phyloP scores from a whole-genome alignment of 2,329 filamentous ascomycete species.

The Scedosporium boydii region DNA sequence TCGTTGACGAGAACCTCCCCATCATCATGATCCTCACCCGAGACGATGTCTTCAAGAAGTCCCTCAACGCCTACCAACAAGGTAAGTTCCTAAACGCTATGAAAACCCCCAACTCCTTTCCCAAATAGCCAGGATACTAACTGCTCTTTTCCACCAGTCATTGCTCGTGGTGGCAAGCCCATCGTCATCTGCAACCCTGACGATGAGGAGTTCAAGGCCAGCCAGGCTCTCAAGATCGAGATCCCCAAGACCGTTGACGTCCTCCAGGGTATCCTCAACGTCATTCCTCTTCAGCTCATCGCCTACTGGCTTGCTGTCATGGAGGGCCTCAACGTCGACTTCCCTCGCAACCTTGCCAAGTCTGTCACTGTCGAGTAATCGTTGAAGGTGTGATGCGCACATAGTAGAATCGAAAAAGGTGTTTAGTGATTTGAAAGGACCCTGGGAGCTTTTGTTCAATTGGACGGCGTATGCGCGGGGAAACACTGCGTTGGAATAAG shows the following conservation, averaged over 20 bases:
- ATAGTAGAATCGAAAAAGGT: not conserved
- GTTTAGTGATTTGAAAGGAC: not conserved
- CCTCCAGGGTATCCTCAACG: conserved; percentile 93
- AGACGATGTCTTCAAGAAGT: conserved; percentile 94
- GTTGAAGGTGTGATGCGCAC: not conserved
- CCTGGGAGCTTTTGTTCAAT: not conserved
- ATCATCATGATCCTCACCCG: conserved; percentile 99
- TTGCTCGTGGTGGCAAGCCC: conserved; percentile 88
- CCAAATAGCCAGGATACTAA: not conserved
- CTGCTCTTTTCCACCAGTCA: conserved; percentile 46
- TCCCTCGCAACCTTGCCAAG: conserved; percentile 97
- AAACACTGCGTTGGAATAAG: not conserved
- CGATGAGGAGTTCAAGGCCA: conserved; percentile 81
- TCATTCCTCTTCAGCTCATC: conserved; percentile 94
- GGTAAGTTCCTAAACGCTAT: conserved; percentile 37
- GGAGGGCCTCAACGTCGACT: conserved; percentile 95
- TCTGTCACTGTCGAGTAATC: conserved; percentile 94
- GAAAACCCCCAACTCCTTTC: not conserved
- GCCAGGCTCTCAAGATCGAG: conserved; percentile 93
- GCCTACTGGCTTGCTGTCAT: conserved; percentile 97
- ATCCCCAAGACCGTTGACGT: conserved; percentile 92
- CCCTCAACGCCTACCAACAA: conserved; percentile 99
- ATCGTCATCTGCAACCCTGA: conserved; percentile 96
- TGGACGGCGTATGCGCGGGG: conserved; percentile 4
- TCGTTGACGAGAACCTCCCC: conserved; percentile 95